Evolutionary conservation across 2,329 filamentous ascomycete genomes (phyloP), one percentile per base, ranked within the genome.

Genomic region (Cercospora brassicicola): DNA sequence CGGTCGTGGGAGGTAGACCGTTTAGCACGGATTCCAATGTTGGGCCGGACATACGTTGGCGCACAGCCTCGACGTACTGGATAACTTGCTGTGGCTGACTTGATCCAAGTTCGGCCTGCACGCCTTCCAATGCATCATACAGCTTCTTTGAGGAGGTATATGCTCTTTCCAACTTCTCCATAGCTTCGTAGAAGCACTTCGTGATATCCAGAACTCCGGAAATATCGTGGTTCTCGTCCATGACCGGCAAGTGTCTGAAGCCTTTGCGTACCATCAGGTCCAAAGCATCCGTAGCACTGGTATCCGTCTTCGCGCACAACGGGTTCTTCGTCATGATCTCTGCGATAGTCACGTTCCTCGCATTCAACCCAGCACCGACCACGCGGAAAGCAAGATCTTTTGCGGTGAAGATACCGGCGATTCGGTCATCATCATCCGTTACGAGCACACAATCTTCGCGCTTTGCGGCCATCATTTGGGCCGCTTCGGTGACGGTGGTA

Each of bases 281-380:
- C 71, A 99, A 84, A 33, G 95, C 95, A 84, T 99, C 95, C 53
- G 95, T 99, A 39, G 95, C 95, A 81, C 94, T 98, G 36, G 95
- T 99, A 79, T 99, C 95, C 67, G 95, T 99, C 79, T 95, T 90
- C 64, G 95, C 95, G 80, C 95, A 99, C 15, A 99, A 88, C 10
- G 95, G 95, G 83, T 99, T 99, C 86, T 98, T 97, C 79, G 95
- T 99, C 95, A 99, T 99, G 81, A 99, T 99, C 78, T 98, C 94
- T 73, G 93, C 91, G 78, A 99, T 97, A 23, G 93, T 96, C 75
- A 98, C 89, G 78, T 90, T 92, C 79, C 88, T 90, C 33, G 95
- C 91, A 83, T 97, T 96, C 76, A 94, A 86, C 30, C 95, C 95
- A 65, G 90, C 89, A 65, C 94, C 95, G 28, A 99, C 94, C 10